Conservation (phyloP, 257 asterid species). For the Plantago major region DNA sequence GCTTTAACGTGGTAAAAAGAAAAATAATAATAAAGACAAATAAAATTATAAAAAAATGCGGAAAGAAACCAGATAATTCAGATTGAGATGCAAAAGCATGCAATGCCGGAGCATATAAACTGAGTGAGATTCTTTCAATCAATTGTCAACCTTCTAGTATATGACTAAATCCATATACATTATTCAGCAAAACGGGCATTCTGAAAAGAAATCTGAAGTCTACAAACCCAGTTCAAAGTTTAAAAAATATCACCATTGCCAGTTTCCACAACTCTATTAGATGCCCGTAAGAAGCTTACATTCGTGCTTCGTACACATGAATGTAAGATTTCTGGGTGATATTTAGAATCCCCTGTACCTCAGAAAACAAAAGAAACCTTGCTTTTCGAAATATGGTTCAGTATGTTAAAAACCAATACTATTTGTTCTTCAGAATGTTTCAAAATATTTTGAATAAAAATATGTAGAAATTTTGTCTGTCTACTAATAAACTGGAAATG, state of each 20-base stretch:
- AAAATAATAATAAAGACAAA: too few relatives aligned
- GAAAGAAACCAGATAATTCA: neutral
- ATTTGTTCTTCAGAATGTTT: too few relatives aligned
- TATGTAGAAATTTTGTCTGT: too few relatives aligned
- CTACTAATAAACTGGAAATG: too few relatives aligned
- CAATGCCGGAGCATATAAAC: neutral
- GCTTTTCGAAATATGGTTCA: too few relatives aligned
- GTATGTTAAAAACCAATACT: too few relatives aligned
- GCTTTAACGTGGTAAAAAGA: neutral
- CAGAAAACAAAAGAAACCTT: too few relatives aligned
- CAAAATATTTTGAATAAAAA: too few relatives aligned
- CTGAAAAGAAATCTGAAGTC: neutral
- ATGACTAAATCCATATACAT: neutral
- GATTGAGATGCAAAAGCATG: slow-evolving; percentile 5
- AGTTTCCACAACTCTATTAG: neutral
- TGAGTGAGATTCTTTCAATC: too few relatives aligned
- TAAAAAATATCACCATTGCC: neutral
- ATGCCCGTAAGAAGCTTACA: neutral
- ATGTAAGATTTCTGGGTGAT: neutral
- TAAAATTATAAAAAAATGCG: slow-evolving; percentile 1
- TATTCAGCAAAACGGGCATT: neutral
- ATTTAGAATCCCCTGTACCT: too few relatives aligned
- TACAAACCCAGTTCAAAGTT: neutral
- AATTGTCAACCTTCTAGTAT: neutral
- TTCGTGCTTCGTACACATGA: neutral